Percentiles rank a stretch among this genome's conserved stretches.
phyloP scores from a whole-genome alignment of 2,329 filamentous ascomycete species.

The Penicillium expansum region DNA sequence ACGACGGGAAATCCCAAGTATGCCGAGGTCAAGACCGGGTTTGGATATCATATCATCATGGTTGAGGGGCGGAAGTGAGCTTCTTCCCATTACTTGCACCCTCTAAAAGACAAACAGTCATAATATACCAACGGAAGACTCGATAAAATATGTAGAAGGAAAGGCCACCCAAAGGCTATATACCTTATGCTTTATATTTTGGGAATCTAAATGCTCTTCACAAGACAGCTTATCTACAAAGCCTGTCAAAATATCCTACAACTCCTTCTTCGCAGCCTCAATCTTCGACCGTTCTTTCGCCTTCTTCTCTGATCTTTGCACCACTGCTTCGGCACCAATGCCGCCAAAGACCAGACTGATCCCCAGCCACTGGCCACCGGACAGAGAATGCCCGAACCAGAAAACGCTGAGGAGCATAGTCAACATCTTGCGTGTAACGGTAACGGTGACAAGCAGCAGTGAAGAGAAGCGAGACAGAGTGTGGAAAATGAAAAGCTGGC shows the following conservation, averaged over 20 bases:
- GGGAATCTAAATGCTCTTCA: neutral
- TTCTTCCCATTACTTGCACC: neutral
- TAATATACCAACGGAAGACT: neutral
- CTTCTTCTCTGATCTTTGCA: constrained; percentile 78
- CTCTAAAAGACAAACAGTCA: neutral
- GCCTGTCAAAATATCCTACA: constrained; percentile 15
- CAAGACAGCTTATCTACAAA: neutral
- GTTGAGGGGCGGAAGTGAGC: constrained; percentile 60
- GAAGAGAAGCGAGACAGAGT: constrained; percentile 90
- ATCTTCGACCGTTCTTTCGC: constrained; percentile 68
- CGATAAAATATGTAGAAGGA: constrained; percentile 2
- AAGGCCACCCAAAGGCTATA: neutral
- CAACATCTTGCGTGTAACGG: constrained; percentile 97
- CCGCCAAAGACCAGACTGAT: constrained; percentile 92
- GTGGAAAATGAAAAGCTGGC: constrained; percentile 97
- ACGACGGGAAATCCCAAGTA: constrained; percentile 61
- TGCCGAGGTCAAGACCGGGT: constrained; percentile 60
- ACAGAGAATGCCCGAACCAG: constrained; percentile 86
- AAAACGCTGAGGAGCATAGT: constrained; percentile 97
- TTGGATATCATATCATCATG: constrained; percentile 69
- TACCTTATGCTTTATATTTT: neutral
- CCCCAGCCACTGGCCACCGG: constrained; percentile 87
- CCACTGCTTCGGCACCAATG: constrained; percentile 83
- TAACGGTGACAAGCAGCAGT: constrained; percentile 90
- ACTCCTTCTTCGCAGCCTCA: constrained; percentile 30